phyloP scores from a whole-genome alignment of 768 basidiomycete species.

The Sarcomyxa edulis region DNA sequence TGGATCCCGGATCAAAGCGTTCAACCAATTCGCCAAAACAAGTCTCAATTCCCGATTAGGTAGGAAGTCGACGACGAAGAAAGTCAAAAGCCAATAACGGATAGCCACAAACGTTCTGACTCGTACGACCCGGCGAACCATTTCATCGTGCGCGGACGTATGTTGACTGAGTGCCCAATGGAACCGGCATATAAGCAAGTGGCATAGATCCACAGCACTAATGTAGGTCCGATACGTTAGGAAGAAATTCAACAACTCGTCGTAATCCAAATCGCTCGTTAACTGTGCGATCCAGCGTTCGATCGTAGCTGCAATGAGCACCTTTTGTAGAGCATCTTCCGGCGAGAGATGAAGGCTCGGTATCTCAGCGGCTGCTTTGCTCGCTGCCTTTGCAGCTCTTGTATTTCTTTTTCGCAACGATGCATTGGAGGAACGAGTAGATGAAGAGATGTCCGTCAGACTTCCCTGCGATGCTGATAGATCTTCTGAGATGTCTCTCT shows the following conservation, averaged over 20 bases:
- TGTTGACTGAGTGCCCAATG: constrained; percentile 74
- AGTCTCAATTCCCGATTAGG: constrained; percentile 73
- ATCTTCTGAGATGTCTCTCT: constrained; percentile 31
- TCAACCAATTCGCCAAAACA: constrained; percentile 75
- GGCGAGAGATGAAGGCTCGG: constrained; percentile 16
- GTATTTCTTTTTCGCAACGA: constrained; percentile 32
- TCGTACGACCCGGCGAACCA: constrained; percentile 70
- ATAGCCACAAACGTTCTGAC: constrained; percentile 89
- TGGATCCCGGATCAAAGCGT: constrained; percentile 70
- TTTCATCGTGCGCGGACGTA: constrained; percentile 54
- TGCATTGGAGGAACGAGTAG: constrained; percentile 23
- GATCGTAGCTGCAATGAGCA: constrained; percentile 86
- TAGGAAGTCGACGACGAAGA: constrained; percentile 85
- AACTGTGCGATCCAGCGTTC: constrained; percentile 92
- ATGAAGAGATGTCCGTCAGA: constrained; percentile 32
- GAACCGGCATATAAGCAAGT: constrained; percentile 81
- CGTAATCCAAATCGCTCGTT: constrained; percentile 81
- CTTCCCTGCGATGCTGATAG: constrained; percentile 33
- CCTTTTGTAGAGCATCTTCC: constrained; percentile 30
- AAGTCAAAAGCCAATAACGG: constrained; percentile 86
- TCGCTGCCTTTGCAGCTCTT: constrained; percentile 14
- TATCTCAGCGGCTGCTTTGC: constrained; percentile 23
- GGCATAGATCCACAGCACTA: constrained; percentile 70
- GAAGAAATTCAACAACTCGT: constrained; percentile 87
- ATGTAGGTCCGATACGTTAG: constrained; percentile 88